These are phyloP conservation scores for Conticribra weissflogii DNA, from an alignment of 108 stramenopile species.

Conservation along the genomic window DNA sequence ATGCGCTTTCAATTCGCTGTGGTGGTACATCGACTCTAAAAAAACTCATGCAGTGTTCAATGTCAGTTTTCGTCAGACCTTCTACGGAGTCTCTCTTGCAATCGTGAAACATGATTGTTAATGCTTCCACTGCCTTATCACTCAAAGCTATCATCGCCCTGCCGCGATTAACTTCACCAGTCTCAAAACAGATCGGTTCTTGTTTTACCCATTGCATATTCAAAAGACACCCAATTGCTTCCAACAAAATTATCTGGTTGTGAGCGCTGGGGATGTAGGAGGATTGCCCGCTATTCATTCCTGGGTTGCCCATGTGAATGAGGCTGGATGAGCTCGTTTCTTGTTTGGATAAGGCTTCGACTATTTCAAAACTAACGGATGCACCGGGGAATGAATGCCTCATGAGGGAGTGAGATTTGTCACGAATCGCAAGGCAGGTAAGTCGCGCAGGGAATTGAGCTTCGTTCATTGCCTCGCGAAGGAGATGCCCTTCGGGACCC, in stretches of 20 bases:
- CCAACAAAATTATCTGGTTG: constrained; percentile 53
- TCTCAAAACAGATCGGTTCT: constrained; percentile 63
- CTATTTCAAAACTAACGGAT: constrained; percentile 57
- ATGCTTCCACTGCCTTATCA: constrained; percentile 48
- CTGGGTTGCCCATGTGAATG: constrained; percentile 51
- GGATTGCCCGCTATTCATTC: constrained; percentile 25
- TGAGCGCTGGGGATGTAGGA: constrained; percentile 32
- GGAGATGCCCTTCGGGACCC: constrained; percentile 42
- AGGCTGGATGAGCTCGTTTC: constrained; percentile 61
- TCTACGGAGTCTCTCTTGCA: constrained; percentile 50
- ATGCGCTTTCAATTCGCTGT: constrained; percentile 81
- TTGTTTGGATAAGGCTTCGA: constrained; percentile 57
- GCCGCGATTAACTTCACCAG: constrained; percentile 57
- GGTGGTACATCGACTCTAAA: constrained; percentile 73
- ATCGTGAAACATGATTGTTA: constrained; percentile 70
- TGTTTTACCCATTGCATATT: constrained; percentile 54
- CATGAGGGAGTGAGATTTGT: constrained; percentile 55
- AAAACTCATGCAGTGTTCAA: constrained; percentile 69
- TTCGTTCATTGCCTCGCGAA: constrained; percentile 68
- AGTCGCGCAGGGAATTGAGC: constrained; percentile 77
- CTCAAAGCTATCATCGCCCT: constrained; percentile 55
- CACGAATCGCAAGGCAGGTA: constrained; percentile 65
- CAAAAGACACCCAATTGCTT: constrained; percentile 70
- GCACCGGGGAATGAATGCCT: constrained; percentile 70
- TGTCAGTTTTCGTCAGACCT: constrained; percentile 74